phyloP scores from a whole-genome alignment of 2,329 filamentous ascomycete genomes.

The Fusarium drepaniforme region DNA sequence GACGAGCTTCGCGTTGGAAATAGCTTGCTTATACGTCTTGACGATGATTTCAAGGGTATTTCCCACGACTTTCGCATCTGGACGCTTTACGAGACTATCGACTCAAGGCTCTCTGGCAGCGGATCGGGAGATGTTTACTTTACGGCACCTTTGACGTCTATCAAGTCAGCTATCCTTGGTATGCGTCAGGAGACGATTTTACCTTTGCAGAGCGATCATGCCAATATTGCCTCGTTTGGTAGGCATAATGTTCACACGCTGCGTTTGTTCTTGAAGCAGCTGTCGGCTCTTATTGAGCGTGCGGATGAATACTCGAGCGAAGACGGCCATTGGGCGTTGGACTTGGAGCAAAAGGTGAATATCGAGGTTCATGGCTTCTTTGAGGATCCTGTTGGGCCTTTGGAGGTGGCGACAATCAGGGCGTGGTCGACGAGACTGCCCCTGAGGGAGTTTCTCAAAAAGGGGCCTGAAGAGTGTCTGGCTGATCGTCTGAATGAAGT shows the following conservation, averaged over 20 bases:
- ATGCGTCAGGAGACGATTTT: slow-evolving; percentile 65
- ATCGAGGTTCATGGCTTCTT: slow-evolving; percentile 72
- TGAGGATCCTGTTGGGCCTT: slow-evolving; percentile 59
- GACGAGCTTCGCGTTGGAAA: slow-evolving; percentile 64
- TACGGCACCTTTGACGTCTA: slow-evolving; percentile 69
- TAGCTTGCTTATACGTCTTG: slow-evolving; percentile 59
- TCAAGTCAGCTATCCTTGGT: slow-evolving; percentile 65
- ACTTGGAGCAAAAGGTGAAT: slow-evolving; percentile 65
- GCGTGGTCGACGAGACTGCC: slow-evolving; percentile 64
- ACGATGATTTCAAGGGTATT: slow-evolving; percentile 68
- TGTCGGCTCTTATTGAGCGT: slow-evolving; percentile 48
- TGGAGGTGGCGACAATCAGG: slow-evolving; percentile 54
- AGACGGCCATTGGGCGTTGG: slow-evolving; percentile 57
- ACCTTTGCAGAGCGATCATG: slow-evolving; percentile 66
- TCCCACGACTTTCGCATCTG: slow-evolving; percentile 70
- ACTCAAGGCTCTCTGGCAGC: slow-evolving; percentile 65
- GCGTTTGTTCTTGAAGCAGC: slow-evolving; percentile 53
- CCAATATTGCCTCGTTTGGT: slow-evolving; percentile 67
- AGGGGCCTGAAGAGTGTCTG: slow-evolving; percentile 67
- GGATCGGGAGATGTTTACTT: slow-evolving; percentile 64
- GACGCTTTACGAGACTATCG: slow-evolving; percentile 73
- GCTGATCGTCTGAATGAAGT: slow-evolving; percentile 62
- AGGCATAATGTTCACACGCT: slow-evolving; percentile 62
- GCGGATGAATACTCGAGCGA: slow-evolving; percentile 49
- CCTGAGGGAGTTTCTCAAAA: slow-evolving; percentile 66